A percentile compares a stretch with the other conserved stretches of the same genome.
These are phyloP conservation scores for Xerocomellus amylosporus DNA, from an alignment of 768 basidiomycete species.

Conservation along the genomic window DNA sequence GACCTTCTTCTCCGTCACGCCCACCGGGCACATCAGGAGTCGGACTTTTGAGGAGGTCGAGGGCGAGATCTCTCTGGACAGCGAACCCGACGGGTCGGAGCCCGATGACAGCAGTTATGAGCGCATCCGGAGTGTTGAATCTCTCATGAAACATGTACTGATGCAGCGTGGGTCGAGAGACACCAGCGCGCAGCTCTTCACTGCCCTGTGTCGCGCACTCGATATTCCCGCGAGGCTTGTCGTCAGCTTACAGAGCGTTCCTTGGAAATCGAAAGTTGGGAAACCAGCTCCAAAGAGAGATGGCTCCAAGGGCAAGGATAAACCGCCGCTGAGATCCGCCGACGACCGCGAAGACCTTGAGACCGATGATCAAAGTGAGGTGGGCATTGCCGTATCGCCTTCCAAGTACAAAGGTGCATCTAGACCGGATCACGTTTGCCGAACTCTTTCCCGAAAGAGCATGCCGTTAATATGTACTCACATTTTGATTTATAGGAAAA, in stretches of 20 bases:
- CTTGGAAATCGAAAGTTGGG: constrained; percentile 74
- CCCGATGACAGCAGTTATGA: constrained; percentile 53
- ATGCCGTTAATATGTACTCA: constrained; percentile 8
- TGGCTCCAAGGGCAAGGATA: constrained; percentile 39
- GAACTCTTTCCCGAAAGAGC: neutral
- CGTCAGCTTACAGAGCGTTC: constrained; percentile 86
- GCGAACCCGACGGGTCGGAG: constrained; percentile 39
- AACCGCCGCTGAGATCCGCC: constrained; percentile 21
- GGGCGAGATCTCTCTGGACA: constrained; percentile 29
- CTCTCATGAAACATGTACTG: constrained; percentile 90
- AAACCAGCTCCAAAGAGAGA: constrained; percentile 44
- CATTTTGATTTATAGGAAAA: constrained; percentile 40
- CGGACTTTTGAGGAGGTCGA: constrained; percentile 77
- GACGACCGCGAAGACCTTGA: constrained; percentile 26
- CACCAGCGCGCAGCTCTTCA: constrained; percentile 86
- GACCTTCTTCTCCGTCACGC: constrained; percentile 62
- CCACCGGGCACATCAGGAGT: constrained; percentile 67
- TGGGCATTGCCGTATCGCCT: constrained; percentile 33
- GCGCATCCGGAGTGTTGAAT: constrained; percentile 70
- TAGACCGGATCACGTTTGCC: constrained; percentile 7
- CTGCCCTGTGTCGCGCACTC: constrained; percentile 80
- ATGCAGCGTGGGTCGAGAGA: constrained; percentile 81
- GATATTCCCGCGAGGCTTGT: constrained; percentile 86
- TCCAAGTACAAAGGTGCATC: constrained; percentile 36
- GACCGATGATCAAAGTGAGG: constrained; percentile 36